Percentiles rank a stretch among this genome's conserved stretches.
Conservation (phyloP, 345 rosid genomes). For the Hibiscus tridactylites region DNA sequence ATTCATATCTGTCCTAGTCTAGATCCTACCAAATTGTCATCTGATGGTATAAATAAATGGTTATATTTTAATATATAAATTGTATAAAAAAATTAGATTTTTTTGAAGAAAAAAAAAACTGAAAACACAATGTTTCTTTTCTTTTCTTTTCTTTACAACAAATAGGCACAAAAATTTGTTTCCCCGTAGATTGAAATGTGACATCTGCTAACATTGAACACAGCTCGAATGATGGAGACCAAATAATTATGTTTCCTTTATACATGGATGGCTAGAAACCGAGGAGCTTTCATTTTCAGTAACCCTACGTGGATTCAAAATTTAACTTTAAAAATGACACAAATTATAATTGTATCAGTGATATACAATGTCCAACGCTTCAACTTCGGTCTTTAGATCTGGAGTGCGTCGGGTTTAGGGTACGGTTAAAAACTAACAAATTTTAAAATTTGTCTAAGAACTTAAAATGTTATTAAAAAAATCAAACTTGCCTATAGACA, state of each 20-base stretch:
- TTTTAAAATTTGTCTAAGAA: no score
- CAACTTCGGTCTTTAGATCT: no score
- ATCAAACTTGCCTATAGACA: no score
- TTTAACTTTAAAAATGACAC: no score
- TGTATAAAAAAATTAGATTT: no score
- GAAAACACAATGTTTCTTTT: not conserved
- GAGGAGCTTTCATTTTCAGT: not conserved
- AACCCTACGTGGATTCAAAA: not conserved
- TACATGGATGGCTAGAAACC: not conserved
- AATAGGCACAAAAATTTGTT: not conserved
- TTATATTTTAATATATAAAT: no score
- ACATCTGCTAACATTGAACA: not conserved
- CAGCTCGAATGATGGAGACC: not conserved
- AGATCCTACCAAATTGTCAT: not conserved
- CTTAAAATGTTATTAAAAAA: no score
- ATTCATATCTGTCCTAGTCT: not conserved
- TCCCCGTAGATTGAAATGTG: not conserved
- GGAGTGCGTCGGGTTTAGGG: no score
- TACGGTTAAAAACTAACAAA: no score
- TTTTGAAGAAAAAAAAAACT: not conserved
- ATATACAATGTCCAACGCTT: no score
- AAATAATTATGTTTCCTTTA: not conserved
- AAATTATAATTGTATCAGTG: no score
- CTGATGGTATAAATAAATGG: no score
- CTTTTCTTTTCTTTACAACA: not conserved